A percentile compares a stretch with the other conserved stretches of the same genome.
Evolutionary conservation across 805 yeast genomes (phyloP).

Genomic region (Monosporozyma solicola): DNA sequence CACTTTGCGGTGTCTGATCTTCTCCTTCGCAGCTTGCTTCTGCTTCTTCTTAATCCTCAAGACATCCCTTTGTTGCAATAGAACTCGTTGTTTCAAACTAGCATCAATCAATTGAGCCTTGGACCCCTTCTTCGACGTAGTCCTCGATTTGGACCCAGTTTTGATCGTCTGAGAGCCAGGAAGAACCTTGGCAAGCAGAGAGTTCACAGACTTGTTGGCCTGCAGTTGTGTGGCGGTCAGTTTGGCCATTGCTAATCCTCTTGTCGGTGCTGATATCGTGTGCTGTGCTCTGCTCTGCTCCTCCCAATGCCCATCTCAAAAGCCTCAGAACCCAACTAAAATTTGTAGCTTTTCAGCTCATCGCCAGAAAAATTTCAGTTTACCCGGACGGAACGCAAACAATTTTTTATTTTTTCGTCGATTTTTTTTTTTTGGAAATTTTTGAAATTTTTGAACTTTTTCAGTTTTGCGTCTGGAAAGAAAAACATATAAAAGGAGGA

Average conservation of each 20-base stretch:
- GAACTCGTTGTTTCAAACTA: conserved; percentile 27
- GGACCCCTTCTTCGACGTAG: conserved; percentile 17
- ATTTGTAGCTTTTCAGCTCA: conserved; percentile 2
- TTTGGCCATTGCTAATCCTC: neutral
- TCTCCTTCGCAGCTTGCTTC: conserved; percentile 24
- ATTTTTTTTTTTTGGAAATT: neutral
- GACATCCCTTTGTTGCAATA: conserved; percentile 29
- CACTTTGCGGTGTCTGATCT: conserved; percentile 14
- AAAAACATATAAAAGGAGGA: neutral
- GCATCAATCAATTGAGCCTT: conserved; percentile 34
- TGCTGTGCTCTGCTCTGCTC: too few species aligned
- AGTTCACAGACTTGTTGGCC: conserved; percentile 36
- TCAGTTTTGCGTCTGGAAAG: neutral
- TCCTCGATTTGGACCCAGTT: conserved; percentile 5
- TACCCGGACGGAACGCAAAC: conserved; percentile 3
- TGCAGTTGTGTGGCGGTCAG: conserved; percentile 23
- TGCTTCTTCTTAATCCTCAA: conserved; percentile 30
- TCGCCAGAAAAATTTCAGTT: conserved; percentile 11
- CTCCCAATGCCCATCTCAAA: neutral
- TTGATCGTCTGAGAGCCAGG: conserved; percentile 30
- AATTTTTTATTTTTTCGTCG: neutral
- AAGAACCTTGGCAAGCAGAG: conserved; percentile 30
- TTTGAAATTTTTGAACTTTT: too few species aligned
- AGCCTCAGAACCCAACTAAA: neutral
- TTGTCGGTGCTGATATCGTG: neutral